Base-by-base conservation (phyloP, 2,329 filamentous ascomycete genomes). In the Pseudogymnoascus sp. region DNA sequence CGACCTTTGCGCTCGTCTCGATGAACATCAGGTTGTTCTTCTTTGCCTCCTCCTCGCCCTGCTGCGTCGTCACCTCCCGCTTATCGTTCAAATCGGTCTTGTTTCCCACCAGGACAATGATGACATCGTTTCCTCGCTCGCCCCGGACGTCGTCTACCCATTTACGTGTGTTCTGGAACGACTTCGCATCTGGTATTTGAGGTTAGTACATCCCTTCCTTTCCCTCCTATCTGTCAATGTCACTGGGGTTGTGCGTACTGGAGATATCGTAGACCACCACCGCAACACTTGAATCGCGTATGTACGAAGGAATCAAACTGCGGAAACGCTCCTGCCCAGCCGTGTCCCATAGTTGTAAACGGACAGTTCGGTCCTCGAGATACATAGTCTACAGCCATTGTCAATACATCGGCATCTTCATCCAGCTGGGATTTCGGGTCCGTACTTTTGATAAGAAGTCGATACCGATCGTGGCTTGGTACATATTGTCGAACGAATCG, bases 401-500 rank as follows among this genome's bases (percentile, higher is more conserved):
- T 56, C 50, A 56, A 56, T 56, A 56, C 29, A 56, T 10, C n/a
- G 16, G 37, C 65, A 64, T 61, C 24, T 31, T 63, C 60, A 31
- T 61, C 71, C 62, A 72, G 70, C 59, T 50, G 62, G 37, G 37
- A 40, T n/a, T 53, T 40, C 21, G 40, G 35, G 56, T 64, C 56
- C 77, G 75, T 81, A 90, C 91, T 88, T 99, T 99, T 73, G 93
- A 97, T 70, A 99, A 86, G 75, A 99, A 99, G 79, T 99, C 95
- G 80, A 99, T 99, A 74, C 95, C 95, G 74, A 99, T 97, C 40
- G 95, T 99, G 64, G 95, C 95, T 79, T 99, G 95, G 80, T 99
- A 99, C 83, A 93, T 97, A 80, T 96, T 97, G 82, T 99, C 95
- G 82, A 99, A 99, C 59, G 95, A 97, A 79, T 99, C 95, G 83